Percentiles rank a stretch among this genome's conserved stretches.
Evolutionary conservation across 2,329 filamentous ascomycete species (phyloP).

Genomic region (Talaromyces sp.): DNA sequence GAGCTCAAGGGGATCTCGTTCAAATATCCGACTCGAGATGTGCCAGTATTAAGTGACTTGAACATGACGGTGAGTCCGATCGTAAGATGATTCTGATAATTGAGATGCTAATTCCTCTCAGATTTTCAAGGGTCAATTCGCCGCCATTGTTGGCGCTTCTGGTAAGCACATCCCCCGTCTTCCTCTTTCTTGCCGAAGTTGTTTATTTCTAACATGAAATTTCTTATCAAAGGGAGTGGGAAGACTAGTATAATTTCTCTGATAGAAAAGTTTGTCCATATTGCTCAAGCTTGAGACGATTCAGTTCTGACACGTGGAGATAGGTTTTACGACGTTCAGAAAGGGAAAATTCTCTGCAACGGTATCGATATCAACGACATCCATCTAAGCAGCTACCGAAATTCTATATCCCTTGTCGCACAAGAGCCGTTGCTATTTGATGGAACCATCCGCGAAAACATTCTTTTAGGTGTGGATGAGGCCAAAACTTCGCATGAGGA

Average conservation of each 20-base stretch:
- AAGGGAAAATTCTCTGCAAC: slow-evolving; percentile 68
- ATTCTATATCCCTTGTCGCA: slow-evolving; percentile 48
- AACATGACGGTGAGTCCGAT: slow-evolving; percentile 17
- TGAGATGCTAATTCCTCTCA: not conserved
- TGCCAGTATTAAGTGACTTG: slow-evolving; percentile 25
- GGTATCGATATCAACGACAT: slow-evolving; percentile 67
- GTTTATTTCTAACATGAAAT: not conserved
- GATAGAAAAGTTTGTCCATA: slow-evolving; percentile 12
- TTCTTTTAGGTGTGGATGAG: slow-evolving; percentile 54
- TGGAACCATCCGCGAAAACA: slow-evolving; percentile 43
- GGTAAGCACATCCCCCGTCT: not conserved
- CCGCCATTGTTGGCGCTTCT: slow-evolving; percentile 55
- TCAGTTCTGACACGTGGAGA: not conserved
- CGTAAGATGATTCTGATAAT: slow-evolving; percentile 34
- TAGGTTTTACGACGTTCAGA: slow-evolving; percentile 63
- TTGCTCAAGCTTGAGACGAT: not conserved
- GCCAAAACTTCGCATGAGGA: slow-evolving; percentile 55
- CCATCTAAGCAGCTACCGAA: slow-evolving; percentile 74
- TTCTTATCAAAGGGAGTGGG: slow-evolving; percentile 32
- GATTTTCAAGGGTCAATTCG: slow-evolving; percentile 61
- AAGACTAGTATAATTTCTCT: slow-evolving; percentile 37
- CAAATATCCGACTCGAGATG: slow-evolving; percentile 28
- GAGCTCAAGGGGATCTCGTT: slow-evolving; percentile 25
- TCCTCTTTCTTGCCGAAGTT: not conserved
- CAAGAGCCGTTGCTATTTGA: slow-evolving; percentile 43